Conservation (phyloP, 768 basidiomycete species). For the Imleria badia region DNA sequence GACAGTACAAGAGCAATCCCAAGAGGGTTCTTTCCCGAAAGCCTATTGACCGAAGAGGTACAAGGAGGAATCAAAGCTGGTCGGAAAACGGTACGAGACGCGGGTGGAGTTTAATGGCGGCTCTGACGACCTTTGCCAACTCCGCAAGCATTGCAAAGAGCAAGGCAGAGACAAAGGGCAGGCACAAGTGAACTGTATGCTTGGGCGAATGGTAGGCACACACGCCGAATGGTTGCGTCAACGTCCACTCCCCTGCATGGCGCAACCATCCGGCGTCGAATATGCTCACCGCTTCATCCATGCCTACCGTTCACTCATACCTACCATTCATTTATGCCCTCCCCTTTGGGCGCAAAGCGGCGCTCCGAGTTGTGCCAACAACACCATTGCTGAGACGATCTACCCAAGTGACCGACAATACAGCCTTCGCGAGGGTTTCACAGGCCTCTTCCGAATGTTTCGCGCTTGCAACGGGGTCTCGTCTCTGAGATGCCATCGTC, state of each 20-base stretch:
- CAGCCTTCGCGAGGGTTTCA: conserved; percentile 21
- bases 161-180: neutral
- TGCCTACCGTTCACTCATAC: neutral
- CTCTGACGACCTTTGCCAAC: no score
- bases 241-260: neutral
- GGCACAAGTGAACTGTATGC: neutral
- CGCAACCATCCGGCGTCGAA: neutral
- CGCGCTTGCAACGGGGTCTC: neutral
- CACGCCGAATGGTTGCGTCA: neutral
- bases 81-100: no score
- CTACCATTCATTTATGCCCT: no score
- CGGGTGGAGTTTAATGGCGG: no score
- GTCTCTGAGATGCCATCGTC: conserved; percentile 5
- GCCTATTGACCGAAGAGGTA: no score
- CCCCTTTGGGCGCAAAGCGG: no score
- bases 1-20: no score
- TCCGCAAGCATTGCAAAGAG: no score
- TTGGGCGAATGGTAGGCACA: neutral
- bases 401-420: conserved; percentile 4
- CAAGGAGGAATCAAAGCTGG: no score
- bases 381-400: neutral
- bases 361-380: no score
- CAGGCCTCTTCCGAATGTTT: neutral
- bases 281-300: neutral
- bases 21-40: no score